Conservation (phyloP, 331 rosid genomes). For the Rhamnella rubrinervis region DNA sequence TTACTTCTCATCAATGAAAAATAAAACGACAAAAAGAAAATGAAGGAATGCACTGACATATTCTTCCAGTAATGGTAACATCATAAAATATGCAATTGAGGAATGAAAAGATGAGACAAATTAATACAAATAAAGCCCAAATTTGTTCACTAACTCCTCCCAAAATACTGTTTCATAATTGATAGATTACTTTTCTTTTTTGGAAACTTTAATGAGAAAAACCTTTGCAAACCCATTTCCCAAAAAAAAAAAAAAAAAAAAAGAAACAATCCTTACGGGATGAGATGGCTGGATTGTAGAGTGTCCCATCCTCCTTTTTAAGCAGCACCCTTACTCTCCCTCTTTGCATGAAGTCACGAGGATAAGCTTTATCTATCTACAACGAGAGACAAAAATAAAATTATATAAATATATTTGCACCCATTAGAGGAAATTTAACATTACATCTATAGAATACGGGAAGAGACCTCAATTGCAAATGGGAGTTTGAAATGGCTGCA, state of each 20-base stretch:
- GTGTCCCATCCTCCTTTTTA: conserved; percentile 78
- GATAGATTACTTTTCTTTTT: background rate
- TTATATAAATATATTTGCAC: background rate
- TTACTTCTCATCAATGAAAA: too few relatives aligned
- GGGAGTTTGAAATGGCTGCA: conserved; percentile 72
- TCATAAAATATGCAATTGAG: too few relatives aligned
- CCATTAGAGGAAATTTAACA: background rate
- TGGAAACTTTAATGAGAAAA: background rate
- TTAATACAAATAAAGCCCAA: too few relatives aligned
- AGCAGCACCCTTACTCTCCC: conserved; percentile 83
- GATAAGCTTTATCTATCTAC: conserved; percentile 83
- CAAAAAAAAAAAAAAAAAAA: too few relatives aligned
- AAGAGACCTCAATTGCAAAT: conserved; percentile 71
- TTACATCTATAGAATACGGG: background rate
- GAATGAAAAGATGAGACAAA: too few relatives aligned
- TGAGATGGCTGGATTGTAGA: conserved; percentile 55
- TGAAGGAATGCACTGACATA: too few relatives aligned
- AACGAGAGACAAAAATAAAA: background rate
- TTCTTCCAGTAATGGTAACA: too few relatives aligned
- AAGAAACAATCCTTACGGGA: conserved; percentile 51
- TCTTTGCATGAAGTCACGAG: conserved; percentile 86
- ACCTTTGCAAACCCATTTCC: background rate
- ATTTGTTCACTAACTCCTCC: too few relatives aligned
- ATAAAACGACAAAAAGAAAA: too few relatives aligned
- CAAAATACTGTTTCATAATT: too few relatives aligned